A percentile compares a stretch with the other conserved stretches of the same genome.
phyloP scores from a whole-genome alignment of 345 rosid genomes.

The Xanthoceras sorbifolium region DNA sequence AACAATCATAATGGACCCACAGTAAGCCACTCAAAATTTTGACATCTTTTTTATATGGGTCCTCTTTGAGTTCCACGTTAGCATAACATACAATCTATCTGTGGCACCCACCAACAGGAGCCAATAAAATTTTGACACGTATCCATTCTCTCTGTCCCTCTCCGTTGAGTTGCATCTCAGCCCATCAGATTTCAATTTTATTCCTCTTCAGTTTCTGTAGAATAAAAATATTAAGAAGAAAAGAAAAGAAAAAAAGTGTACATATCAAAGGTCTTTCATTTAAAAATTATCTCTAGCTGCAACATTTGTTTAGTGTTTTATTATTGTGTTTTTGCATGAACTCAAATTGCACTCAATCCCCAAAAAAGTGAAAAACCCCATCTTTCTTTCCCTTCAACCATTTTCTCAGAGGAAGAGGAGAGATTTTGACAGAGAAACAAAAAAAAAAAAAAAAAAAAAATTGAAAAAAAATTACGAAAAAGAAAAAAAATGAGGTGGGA shows the following conservation, averaged over 20 bases:
- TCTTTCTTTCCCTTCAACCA: slow-evolving; percentile 10
- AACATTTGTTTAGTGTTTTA: not conserved
- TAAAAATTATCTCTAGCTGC: not conserved
- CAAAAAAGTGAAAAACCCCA: slow-evolving; percentile 9
- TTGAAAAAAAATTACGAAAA: not conserved
- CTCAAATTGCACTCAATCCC: slow-evolving; percentile 31
- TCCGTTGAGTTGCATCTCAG: not conserved
- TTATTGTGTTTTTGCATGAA: slow-evolving; percentile 28
- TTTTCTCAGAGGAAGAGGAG: slow-evolving; percentile 18
- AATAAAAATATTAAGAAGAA: not conserved
- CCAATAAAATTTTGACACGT: not conserved
- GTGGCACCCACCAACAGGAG: not conserved
- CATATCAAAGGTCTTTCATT: too few relatives aligned
- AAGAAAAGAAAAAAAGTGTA: not conserved
- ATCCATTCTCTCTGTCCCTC: not conserved
- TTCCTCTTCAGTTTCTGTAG: not conserved
- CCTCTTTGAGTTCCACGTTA: not conserved
- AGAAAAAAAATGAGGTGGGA: slow-evolving; percentile 73
- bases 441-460: slow-evolving; percentile 18
- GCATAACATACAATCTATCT: not conserved
- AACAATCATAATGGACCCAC: not conserved
- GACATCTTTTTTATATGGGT: not conserved
- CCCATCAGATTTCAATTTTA: slow-evolving; percentile 5
- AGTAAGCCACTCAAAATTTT: not conserved
- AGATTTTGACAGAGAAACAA: slow-evolving; percentile 22